phyloP scores from a whole-genome alignment of 1,139 yeast species.

The Scheffersomyces parashehatae region DNA sequence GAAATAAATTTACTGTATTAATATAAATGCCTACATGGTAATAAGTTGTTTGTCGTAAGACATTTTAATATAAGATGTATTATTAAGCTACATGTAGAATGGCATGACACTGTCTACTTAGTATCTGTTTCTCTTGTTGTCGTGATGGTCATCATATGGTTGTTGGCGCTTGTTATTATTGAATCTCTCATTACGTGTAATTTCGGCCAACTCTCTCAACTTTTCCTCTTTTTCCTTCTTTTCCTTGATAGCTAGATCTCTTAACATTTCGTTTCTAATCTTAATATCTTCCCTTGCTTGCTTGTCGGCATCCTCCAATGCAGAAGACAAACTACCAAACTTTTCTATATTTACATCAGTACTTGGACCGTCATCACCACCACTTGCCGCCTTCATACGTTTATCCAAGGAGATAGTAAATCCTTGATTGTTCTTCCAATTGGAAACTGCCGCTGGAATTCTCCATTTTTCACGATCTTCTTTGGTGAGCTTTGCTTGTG shows the following conservation, averaged over 20 bases:
- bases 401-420: conserved; percentile 82
- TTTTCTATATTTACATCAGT: conserved; percentile 55
- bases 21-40: neutral
- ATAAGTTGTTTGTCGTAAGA: neutral
- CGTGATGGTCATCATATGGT: neutral
- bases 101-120: neutral
- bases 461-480: conserved; percentile 83
- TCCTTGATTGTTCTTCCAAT: conserved; percentile 96
- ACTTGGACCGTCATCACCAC: conserved; percentile 23
- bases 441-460: conserved; percentile 89
- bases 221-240: conserved; percentile 60
- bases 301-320: conserved; percentile 73
- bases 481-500: conserved; percentile 52
- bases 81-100: neutral
- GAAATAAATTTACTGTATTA: too few species aligned
- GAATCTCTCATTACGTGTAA: conserved; percentile 43
- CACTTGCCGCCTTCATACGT: conserved; percentile 63
- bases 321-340: conserved; percentile 65
- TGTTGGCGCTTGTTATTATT: neutral
- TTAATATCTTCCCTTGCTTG: conserved; percentile 72
- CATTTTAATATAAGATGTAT: neutral
- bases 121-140: conserved; percentile 3
- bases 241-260: conserved; percentile 55
- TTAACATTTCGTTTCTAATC: conserved; percentile 57
- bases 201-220: conserved; percentile 57